Percentiles rank a stretch among this genome's conserved stretches.
Evolutionary conservation across 2,329 filamentous ascomycete genomes (phyloP).

Genomic region (Cladosporium sp.): DNA sequence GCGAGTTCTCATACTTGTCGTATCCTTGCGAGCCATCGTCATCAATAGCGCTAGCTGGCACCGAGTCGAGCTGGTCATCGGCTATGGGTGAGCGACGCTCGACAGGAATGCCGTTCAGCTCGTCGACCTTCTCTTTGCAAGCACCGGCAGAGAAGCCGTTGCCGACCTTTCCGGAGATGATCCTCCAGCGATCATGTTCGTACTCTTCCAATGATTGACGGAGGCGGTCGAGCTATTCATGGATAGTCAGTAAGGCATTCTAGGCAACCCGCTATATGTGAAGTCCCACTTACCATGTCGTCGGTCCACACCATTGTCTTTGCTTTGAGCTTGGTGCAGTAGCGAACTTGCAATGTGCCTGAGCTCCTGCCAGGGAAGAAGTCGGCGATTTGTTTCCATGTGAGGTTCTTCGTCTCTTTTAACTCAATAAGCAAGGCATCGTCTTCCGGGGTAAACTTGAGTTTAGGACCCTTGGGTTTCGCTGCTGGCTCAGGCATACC

Average conservation of each 20-base stretch:
- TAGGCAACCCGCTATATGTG: background rate
- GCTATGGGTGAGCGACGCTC: conserved; percentile 8
- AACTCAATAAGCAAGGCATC: conserved; percentile 82
- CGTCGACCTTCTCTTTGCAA: conserved; percentile 73
- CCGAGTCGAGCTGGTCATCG: conserved; percentile 16
- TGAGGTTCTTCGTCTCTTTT: conserved; percentile 91
- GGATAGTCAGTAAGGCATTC: conserved; percentile 2
- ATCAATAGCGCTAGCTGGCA: conserved; percentile 7
- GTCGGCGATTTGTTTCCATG: conserved; percentile 96
- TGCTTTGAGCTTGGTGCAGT: conserved; percentile 91
- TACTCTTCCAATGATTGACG: conserved; percentile 75
- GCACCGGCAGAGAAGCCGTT: conserved; percentile 82
- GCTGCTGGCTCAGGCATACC: conserved; percentile 84
- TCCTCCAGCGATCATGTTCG: conserved; percentile 89
- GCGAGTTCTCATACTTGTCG: conserved; percentile 12
- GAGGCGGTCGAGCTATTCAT: conserved; percentile 67
- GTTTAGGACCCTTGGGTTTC: conserved; percentile 77
- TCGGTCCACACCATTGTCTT: conserved; percentile 93
- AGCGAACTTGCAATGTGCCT: conserved; percentile 86
- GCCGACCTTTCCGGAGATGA: conserved; percentile 85
- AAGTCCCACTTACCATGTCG: conserved; percentile 65
- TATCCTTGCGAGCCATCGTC: conserved; percentile 2
- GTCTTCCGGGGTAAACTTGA: conserved; percentile 91
- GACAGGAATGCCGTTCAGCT: conserved; percentile 42
- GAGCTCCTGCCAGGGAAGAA: conserved; percentile 90